A percentile compares a stretch with the other conserved stretches of the same genome.
phyloP scores from a whole-genome alignment of 768 basidiomycete species.

The Russula griseocarnosa region DNA sequence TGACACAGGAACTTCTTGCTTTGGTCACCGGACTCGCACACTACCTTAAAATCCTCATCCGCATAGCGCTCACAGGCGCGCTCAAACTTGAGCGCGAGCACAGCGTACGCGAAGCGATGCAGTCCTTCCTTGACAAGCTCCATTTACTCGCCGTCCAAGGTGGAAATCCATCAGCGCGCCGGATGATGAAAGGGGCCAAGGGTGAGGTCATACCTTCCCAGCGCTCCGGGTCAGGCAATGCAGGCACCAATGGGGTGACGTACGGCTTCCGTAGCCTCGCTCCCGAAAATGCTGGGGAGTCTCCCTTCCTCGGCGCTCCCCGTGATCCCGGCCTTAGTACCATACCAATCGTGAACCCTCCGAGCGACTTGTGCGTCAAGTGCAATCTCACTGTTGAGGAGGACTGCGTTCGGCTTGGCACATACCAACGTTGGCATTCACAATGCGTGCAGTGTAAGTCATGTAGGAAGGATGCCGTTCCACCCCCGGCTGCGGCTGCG shows the following conservation, averaged over 20 bases:
- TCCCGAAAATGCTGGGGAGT: conserved; percentile 86
- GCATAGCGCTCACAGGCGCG: conserved; percentile 93
- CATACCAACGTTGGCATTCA: conserved; percentile 97
- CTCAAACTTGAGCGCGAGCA: conserved; percentile 93
- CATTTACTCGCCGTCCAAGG: conserved; percentile 86
- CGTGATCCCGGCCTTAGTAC: conserved; percentile 47
- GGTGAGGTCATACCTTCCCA: conserved; percentile 49
- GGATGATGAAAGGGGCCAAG: conserved; percentile 71
- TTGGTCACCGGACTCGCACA: conserved; percentile 98
- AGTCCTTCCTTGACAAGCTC: conserved; percentile 87
- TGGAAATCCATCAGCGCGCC: conserved; percentile 70
- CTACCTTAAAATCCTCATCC: conserved; percentile 98
- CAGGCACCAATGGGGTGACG: conserved; percentile 80
- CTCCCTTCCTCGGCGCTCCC: conserved; percentile 57
- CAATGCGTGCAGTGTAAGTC: conserved; percentile 80
- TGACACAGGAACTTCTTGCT: conserved; percentile 95
- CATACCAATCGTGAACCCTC: conserved; percentile 62
- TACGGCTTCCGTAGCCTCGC: conserved; percentile 93
- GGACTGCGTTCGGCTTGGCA: conserved; percentile 91
- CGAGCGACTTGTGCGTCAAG: conserved; percentile 86
- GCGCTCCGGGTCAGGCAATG: conserved; percentile 45
- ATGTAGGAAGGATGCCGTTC: conserved; percentile 75
- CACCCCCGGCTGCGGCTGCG: conserved; percentile 52
- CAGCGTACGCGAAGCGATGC: conserved; percentile 75
- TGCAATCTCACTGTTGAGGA: conserved; percentile 93